These are phyloP conservation scores for Exophiala sp. DNA, from an alignment of 2,329 filamentous ascomycete species.

Conservation along the genomic window DNA sequence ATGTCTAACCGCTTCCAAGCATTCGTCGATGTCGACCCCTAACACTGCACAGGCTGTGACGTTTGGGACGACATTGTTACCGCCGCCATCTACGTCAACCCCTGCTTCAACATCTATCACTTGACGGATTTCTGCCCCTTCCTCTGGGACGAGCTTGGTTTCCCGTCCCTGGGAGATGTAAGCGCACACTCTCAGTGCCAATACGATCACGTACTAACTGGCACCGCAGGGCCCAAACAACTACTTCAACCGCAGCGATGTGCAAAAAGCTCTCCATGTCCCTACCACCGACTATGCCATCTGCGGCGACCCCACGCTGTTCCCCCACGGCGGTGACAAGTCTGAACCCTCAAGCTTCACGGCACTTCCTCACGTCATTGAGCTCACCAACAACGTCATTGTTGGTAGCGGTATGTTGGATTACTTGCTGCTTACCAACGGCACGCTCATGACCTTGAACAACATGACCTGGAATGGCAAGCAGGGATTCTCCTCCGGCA, in stretches of 20 bases:
- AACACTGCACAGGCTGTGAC: conserved; percentile 48
- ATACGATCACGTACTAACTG: neutral
- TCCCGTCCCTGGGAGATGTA: conserved; percentile 43
- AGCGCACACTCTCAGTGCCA: conserved; percentile 26
- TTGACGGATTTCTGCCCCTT: conserved; percentile 70
- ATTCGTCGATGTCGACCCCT: neutral
- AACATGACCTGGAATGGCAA: conserved; percentile 54
- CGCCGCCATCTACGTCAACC: conserved; percentile 60
- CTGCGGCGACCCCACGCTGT: conserved; percentile 34
- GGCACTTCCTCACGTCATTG: conserved; percentile 40
- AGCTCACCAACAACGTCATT: conserved; percentile 51
- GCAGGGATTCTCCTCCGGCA: conserved; percentile 45
- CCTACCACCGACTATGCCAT: conserved; percentile 43
- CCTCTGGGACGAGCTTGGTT: conserved; percentile 65
- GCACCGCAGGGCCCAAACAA: conserved; percentile 51
- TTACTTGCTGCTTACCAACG: conserved; percentile 49
- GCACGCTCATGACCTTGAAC: conserved; percentile 51
- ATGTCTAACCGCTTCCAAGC: neutral
- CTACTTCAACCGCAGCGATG: conserved; percentile 54
- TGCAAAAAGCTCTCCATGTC: conserved; percentile 50
- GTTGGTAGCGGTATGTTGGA: conserved; percentile 50
- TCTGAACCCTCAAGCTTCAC: conserved; percentile 33
- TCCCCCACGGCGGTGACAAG: conserved; percentile 49
- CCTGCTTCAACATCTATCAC: conserved; percentile 76
- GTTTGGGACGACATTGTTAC: conserved; percentile 55